Conservation (phyloP, 176 grass and related monocot species). For the Bothriochloa decipiens region DNA sequence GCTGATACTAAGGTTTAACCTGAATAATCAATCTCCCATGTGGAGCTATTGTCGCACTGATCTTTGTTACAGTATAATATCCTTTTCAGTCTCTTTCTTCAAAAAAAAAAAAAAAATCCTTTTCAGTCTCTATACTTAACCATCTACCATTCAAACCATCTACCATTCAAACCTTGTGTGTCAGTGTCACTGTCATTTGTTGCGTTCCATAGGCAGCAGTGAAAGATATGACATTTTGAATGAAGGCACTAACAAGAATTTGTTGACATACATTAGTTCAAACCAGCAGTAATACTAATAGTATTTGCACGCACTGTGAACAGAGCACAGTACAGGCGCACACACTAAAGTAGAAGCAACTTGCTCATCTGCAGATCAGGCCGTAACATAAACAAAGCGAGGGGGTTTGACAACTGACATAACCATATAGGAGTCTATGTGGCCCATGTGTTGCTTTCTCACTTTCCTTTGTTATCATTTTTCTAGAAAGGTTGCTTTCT, state of each 20-base stretch:
- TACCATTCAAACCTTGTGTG: neutral
- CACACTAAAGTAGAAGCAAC: neutral
- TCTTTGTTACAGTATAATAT: neutral
- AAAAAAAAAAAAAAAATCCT: neutral
- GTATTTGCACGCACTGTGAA: conserved; percentile 1
- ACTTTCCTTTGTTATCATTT: neutral
- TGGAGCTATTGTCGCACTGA: neutral
- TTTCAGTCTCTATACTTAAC: neutral
- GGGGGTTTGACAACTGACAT: conserved; percentile 6
- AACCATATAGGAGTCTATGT: neutral
- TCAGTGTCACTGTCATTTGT: neutral
- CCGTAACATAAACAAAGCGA: conserved; percentile 10
- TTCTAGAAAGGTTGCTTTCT: neutral
- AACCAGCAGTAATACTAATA: neutral
- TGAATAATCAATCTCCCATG: neutral
- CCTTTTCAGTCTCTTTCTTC: neutral
- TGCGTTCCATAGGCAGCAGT: neutral
- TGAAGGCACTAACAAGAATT: neutral
- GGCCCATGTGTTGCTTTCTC: conserved; percentile 10
- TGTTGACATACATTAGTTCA: neutral
- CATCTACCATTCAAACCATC: neutral
- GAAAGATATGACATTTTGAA: neutral
- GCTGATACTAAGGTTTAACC: neutral
- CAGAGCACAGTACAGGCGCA: neutral
- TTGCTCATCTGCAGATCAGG: conserved; percentile 17